phyloP scores from a whole-genome alignment of 192 early-diverging fungal species.

The Coemansia sp. region DNA sequence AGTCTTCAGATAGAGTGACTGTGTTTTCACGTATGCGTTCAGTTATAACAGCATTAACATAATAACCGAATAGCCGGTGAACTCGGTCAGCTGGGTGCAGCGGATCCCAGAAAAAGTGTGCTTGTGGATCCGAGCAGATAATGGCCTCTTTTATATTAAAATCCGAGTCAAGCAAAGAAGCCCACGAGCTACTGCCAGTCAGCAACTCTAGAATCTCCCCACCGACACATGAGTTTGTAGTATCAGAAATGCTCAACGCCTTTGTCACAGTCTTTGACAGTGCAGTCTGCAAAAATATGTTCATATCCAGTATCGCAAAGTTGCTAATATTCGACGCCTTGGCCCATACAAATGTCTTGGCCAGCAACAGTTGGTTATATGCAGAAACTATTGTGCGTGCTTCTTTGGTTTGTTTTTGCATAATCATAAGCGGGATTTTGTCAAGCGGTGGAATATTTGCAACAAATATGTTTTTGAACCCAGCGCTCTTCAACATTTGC shows the following conservation, averaged over 20 bases:
- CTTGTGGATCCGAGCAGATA: constrained; percentile 8
- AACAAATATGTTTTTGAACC: constrained; percentile 20
- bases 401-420: not conserved
- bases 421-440: constrained; percentile 7
- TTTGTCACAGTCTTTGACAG: not conserved
- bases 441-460: constrained; percentile 17
- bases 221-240: constrained; percentile 15
- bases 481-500: not conserved
- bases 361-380: constrained; percentile 15
- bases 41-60: constrained; percentile 7
- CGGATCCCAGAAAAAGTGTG: constrained; percentile 30
- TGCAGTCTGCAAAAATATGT: constrained; percentile 8
- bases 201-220: constrained; percentile 14
- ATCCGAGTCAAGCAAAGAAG: not conserved
- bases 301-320: constrained; percentile 13
- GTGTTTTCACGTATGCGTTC: not conserved
- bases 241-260: constrained; percentile 12
- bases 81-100: constrained; percentile 26
- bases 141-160: constrained; percentile 2
- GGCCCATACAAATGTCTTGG: constrained; percentile 1
- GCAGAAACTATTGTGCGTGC: constrained; percentile 6
- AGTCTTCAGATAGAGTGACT: not conserved
- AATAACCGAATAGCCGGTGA: constrained; percentile 33
- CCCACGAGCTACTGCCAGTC: not conserved
- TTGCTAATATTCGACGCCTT: not conserved